Evolutionary conservation across 1,139 yeast species (phyloP).

Genomic region (Blastobotrys niveus): DNA sequence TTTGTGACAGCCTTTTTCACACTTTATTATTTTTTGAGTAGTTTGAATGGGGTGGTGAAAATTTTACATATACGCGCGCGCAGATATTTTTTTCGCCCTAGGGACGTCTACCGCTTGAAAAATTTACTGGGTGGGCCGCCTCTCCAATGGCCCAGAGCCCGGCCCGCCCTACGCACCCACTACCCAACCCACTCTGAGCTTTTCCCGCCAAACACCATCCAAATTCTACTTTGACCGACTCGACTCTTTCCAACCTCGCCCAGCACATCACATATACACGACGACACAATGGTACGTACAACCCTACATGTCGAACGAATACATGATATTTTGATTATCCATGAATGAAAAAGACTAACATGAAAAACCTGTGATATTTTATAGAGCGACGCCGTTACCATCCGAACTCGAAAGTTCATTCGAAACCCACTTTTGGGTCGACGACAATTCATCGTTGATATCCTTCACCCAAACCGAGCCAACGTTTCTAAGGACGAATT

Average conservation of each 20-base stretch:
- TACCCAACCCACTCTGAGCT: background rate
- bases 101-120: background rate
- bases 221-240: too few relatives aligned
- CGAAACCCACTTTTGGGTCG: constrained; percentile 99
- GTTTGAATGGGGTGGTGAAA: too few relatives aligned
- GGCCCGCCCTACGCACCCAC: background rate
- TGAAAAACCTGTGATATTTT: background rate
- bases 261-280: constrained; percentile 2
- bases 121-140: background rate
- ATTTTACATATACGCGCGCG: too few relatives aligned
- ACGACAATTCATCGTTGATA: constrained; percentile 99
- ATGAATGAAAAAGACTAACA: background rate
- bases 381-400: constrained; percentile 97
- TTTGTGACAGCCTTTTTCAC: too few relatives aligned
- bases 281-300: constrained; percentile 11
- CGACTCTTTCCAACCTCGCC: constrained; percentile 2
- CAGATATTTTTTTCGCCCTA: too few relatives aligned
- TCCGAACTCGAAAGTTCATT: constrained; percentile 99
- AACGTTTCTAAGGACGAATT: constrained; percentile 99
- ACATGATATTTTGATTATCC: background rate
- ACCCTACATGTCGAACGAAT: background rate
- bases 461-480: constrained; percentile 99
- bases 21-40: too few relatives aligned
- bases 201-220: too few relatives aligned
- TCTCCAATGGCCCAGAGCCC: background rate